These are phyloP conservation scores for Cladosporium sp. DNA, from an alignment of 2,329 filamentous ascomycete genomes.

Conservation along the genomic window DNA sequence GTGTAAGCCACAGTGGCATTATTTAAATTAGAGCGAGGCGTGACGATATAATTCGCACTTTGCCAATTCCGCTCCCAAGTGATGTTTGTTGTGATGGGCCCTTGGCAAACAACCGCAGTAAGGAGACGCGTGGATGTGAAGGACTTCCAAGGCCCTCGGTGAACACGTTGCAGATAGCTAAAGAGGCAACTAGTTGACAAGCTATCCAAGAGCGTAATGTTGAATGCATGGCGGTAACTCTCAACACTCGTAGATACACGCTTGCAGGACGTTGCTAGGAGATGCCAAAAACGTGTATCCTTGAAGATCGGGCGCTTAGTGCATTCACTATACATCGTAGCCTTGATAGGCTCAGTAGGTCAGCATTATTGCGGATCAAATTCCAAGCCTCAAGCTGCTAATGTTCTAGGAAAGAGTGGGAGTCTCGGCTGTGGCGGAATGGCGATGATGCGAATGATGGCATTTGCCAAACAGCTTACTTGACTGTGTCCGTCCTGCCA, in stretches of 20 bases:
- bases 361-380: too few relatives aligned
- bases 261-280: slow-evolving; percentile 1
- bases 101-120: not conserved
- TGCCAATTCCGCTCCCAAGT: not conserved
- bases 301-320: not conserved
- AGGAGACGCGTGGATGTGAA: slow-evolving; percentile 7
- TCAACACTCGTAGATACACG: not conserved
- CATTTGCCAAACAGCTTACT: not conserved
- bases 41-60: not conserved
- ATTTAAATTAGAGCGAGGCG: not conserved
- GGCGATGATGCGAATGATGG: not conserved
- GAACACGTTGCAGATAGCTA: not conserved
- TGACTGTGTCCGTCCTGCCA: not conserved
- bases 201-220: not conserved
- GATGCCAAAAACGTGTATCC: not conserved
- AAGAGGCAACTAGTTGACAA: not conserved
- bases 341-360: too few relatives aligned
- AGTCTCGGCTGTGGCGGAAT: slow-evolving; percentile 5
- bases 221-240: not conserved
- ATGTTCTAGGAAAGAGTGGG: not conserved
- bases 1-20: not conserved
- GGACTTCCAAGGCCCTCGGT: not conserved
- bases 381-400: not conserved
- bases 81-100: not conserved
- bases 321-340: not conserved